Evolutionary conservation across 2,329 filamentous ascomycete species (phyloP).

Genomic region (Paecilomyces formosus): DNA sequence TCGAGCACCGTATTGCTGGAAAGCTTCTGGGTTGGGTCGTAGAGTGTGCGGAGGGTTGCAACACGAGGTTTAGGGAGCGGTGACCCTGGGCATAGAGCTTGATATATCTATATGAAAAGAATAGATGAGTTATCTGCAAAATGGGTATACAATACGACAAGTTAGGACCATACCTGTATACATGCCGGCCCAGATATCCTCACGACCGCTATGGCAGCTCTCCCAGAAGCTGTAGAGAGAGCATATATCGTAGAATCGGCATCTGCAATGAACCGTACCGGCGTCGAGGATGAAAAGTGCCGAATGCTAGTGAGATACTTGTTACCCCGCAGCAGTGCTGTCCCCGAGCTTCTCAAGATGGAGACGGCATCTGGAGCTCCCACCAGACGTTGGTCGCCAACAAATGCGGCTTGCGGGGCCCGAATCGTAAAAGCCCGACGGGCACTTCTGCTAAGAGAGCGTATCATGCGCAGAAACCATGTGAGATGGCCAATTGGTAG

Average conservation of each 20-base stretch:
- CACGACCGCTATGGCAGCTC: conserved; percentile 84
- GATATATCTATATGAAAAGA: conserved; percentile 49
- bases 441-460: background rate
- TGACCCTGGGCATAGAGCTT: conserved; percentile 51
- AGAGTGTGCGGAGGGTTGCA: conserved; percentile 69
- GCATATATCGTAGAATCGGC: conserved; percentile 71
- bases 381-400: background rate
- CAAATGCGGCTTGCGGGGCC: background rate
- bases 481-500: background rate
- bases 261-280: conserved; percentile 13
- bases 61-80: conserved; percentile 50
- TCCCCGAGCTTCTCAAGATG: background rate
- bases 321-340: background rate
- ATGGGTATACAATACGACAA: background rate
- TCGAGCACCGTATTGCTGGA: conserved; percentile 52
- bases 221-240: conserved; percentile 75
- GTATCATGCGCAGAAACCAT: background rate
- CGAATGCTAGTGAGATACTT: conserved; percentile 4
- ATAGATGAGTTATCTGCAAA: conserved; percentile 3
- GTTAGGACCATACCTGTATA: conserved; percentile 46
- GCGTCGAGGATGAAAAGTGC: conserved; percentile 15
- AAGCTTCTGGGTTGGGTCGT: conserved; percentile 45
- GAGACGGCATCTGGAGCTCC: background rate
- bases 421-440: background rate
- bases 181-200: conserved; percentile 77